phyloP scores from a whole-genome alignment of 106 monocot species.

The Amphibolis antarctica region DNA sequence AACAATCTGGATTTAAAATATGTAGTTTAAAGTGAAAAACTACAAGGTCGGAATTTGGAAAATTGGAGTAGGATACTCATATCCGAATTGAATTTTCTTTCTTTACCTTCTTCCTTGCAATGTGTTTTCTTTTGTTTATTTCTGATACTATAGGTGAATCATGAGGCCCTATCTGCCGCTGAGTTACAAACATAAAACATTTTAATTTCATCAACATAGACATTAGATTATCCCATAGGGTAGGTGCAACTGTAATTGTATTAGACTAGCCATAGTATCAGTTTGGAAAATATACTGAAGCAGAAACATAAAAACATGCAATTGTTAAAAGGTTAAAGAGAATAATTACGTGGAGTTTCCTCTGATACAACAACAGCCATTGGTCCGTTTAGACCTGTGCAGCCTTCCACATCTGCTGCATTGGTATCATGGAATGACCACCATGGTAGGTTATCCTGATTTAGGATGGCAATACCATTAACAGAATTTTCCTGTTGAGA shows the following conservation, averaged over 20 bases:
- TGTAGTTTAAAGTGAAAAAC: too few species aligned
- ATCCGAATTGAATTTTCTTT: too few species aligned
- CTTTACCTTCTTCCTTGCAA: too few species aligned
- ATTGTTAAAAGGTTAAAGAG: background rate
- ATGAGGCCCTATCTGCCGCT: too few species aligned
- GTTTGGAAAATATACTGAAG: background rate
- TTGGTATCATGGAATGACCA: slow-evolving; percentile 79
- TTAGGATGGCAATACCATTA: slow-evolving; percentile 43
- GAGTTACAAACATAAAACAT: too few species aligned
- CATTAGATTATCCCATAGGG: too few species aligned
- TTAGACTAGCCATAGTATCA: background rate
- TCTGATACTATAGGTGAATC: too few species aligned
- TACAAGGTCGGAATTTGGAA: too few species aligned
- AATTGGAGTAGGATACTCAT: too few species aligned
- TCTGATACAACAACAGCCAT: slow-evolving; percentile 91
- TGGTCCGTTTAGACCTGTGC: slow-evolving; percentile 64
- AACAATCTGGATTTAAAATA: too few species aligned
- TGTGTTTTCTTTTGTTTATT: too few species aligned
- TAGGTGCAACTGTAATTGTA: background rate
- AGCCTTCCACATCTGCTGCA: slow-evolving; percentile 38
- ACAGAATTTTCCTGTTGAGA: slow-evolving; percentile 45
- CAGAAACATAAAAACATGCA: background rate
- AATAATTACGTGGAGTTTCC: slow-evolving; percentile 86
- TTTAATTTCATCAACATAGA: too few species aligned
- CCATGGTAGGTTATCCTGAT: slow-evolving; percentile 58